Evolutionary conservation across 495 filamentous ascomycete species (phyloP).

Genomic region (Extremus antarcticus): DNA sequence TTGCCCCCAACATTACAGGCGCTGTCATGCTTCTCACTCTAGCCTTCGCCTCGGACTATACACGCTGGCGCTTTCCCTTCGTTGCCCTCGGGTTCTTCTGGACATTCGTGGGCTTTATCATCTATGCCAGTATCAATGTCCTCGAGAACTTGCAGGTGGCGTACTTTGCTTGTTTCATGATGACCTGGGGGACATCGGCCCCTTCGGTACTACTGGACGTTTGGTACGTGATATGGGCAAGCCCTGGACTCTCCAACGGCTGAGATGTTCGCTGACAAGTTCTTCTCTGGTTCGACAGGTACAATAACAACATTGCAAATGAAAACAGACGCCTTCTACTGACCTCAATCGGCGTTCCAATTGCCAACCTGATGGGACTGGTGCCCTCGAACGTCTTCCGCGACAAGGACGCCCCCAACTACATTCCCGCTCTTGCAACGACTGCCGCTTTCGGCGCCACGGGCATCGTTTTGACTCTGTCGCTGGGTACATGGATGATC

Average conservation of each 20-base stretch:
- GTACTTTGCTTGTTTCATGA: constrained; percentile 73
- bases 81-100: constrained; percentile 62
- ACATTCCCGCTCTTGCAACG: constrained; percentile 61
- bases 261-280: no score
- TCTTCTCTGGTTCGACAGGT: no score
- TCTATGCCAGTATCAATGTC: constrained; percentile 62
- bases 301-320: constrained; percentile 60
- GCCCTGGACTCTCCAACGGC: no score
- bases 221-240: no score
- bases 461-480: constrained; percentile 46
- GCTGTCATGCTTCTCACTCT: constrained; percentile 59
- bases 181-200: constrained; percentile 55
- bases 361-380: constrained; percentile 74
- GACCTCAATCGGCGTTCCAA: constrained; percentile 61
- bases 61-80: constrained; percentile 59
- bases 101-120: constrained; percentile 65
- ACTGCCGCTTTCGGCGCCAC: constrained; percentile 61
- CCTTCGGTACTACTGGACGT: constrained; percentile 42
- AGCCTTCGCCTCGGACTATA: constrained; percentile 54
- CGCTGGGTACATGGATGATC: constrained; percentile 57
- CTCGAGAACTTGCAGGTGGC: constrained; percentile 47
- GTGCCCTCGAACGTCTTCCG: constrained; percentile 66
- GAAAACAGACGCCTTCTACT: constrained; percentile 60
- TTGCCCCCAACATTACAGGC: constrained; percentile 55
- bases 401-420: constrained; percentile 58